Conservation (phyloP, 352 stramenopile species). For the Pythium myriotylum region DNA sequence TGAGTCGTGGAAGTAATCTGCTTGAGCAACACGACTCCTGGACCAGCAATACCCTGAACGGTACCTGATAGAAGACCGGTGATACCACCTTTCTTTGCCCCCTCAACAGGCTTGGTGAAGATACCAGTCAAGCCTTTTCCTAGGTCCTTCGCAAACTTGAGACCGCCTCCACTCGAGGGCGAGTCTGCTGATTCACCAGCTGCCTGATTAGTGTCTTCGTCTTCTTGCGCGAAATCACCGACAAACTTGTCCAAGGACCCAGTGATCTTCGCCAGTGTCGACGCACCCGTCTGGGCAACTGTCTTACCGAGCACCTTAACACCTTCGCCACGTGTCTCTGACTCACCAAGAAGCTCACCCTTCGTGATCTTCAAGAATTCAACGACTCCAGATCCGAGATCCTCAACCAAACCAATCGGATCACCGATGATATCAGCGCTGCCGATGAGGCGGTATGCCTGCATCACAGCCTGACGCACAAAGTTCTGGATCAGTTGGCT, state of each 20-base stretch:
- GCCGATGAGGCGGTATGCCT: slow-evolving; percentile 82
- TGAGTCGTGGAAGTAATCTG: slow-evolving; percentile 84
- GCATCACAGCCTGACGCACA: slow-evolving; percentile 77
- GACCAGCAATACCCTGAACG: slow-evolving; percentile 76
- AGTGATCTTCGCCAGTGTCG: slow-evolving; percentile 81
- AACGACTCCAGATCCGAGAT: slow-evolving; percentile 83
- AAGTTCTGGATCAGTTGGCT: slow-evolving; percentile 85
- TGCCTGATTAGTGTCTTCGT: slow-evolving; percentile 18
- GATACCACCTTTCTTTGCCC: slow-evolving; percentile 76
- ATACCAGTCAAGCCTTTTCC: slow-evolving; percentile 85
- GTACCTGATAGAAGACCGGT: slow-evolving; percentile 77
- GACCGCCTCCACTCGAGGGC: slow-evolving; percentile 41
- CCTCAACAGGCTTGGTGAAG: slow-evolving; percentile 87
- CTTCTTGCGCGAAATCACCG: slow-evolving; percentile 72
- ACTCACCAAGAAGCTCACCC: slow-evolving; percentile 77
- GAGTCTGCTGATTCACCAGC: slow-evolving; percentile 30
- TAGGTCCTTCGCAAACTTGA: slow-evolving; percentile 88
- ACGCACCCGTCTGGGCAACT: slow-evolving; percentile 75
- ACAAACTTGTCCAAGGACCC: slow-evolving; percentile 87
- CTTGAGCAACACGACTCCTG: slow-evolving; percentile 84
- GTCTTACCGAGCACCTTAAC: slow-evolving; percentile 88
- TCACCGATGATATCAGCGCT: slow-evolving; percentile 89
- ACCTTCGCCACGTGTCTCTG: slow-evolving; percentile 81
- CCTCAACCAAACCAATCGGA: slow-evolving; percentile 85
- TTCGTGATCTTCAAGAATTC: slow-evolving; percentile 91